Conservation (phyloP, 2,329 filamentous ascomycete species). For the Albophoma yamanashiensis region DNA sequence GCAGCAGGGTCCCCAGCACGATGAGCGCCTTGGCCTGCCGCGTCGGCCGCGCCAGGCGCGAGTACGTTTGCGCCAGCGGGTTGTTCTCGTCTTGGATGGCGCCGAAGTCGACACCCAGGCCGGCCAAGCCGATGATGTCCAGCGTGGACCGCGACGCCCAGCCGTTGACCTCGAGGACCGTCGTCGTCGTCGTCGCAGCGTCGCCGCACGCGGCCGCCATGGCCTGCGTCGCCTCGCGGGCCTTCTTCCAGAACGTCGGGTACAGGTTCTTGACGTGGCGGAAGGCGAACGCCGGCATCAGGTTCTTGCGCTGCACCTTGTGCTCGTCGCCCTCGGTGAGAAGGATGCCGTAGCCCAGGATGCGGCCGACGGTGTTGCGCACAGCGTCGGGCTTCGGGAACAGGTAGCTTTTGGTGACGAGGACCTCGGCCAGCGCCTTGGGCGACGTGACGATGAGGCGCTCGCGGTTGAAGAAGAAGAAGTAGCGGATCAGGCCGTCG, state of each 20-base stretch:
- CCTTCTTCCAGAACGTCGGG: conserved; percentile 73
- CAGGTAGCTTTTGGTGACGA: conserved; percentile 58
- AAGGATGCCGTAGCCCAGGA: conserved; percentile 62
- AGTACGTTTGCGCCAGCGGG: conserved; percentile 47
- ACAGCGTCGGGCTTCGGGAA: conserved; percentile 53
- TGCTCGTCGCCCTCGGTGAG: conserved; percentile 88
- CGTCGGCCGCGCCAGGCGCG: conserved; percentile 40
- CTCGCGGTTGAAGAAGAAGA: conserved; percentile 50
- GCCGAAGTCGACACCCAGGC: conserved; percentile 60
- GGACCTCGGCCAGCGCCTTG: conserved; percentile 58
- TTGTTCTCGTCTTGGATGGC: conserved; percentile 51
- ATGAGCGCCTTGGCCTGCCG: conserved; percentile 42
- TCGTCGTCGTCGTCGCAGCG: conserved; percentile 11
- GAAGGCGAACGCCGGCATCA: conserved; percentile 78
- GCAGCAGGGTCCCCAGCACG: conserved; percentile 51
- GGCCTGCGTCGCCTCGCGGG: conserved; percentile 52
- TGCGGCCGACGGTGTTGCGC: conserved; percentile 43
- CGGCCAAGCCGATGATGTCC: conserved; percentile 65
- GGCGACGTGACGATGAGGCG: conserved; percentile 50
- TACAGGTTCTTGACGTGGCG: conserved; percentile 79
- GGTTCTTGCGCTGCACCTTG: conserved; percentile 66
- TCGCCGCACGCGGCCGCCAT: conserved; percentile 34
- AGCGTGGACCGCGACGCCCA: conserved; percentile 62
- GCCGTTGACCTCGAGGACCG: conserved; percentile 42
- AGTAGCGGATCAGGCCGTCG: conserved; percentile 58